phyloP scores from a whole-genome alignment of 306 rosid genomes.

The Gastrolobium bilobum region DNA sequence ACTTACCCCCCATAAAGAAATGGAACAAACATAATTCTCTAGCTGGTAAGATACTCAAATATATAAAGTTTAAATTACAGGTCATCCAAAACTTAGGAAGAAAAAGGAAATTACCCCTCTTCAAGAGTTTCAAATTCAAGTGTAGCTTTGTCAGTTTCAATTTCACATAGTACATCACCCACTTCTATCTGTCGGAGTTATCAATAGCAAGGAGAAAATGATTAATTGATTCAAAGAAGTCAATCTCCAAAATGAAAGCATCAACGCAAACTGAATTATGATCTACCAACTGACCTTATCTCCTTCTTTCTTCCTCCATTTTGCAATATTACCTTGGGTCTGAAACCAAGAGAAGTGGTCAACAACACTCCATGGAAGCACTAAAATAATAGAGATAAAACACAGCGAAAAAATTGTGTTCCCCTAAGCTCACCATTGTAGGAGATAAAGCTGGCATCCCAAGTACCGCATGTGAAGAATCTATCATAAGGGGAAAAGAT shows the following conservation, averaged over 20 bases:
- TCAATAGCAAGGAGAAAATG: slow-evolving; percentile 49
- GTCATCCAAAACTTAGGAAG: slow-evolving; percentile 32
- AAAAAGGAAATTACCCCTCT: slow-evolving; percentile 79
- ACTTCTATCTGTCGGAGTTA: slow-evolving; percentile 79
- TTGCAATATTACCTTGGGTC: slow-evolving; percentile 94
- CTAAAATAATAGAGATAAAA: slow-evolving; percentile 39
- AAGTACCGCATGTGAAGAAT: slow-evolving; percentile 72
- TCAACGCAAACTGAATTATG: slow-evolving; percentile 42
- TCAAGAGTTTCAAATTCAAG: slow-evolving; percentile 96
- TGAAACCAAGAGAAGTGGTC: slow-evolving; percentile 53
- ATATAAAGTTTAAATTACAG: slow-evolving; percentile 31
- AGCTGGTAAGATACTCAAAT: neutral
- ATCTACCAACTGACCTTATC: slow-evolving; percentile 80
- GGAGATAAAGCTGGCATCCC: slow-evolving; percentile 98
- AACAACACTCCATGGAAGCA: slow-evolving; percentile 45
- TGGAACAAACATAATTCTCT: slow-evolving; percentile 26
- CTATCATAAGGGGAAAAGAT: slow-evolving; percentile 52
- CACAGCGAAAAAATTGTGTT: slow-evolving; percentile 18
- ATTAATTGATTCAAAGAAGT: slow-evolving; percentile 41
- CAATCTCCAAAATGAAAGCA: slow-evolving; percentile 40
- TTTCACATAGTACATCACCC: slow-evolving; percentile 94
- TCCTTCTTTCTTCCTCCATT: slow-evolving; percentile 95
- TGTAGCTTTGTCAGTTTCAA: slow-evolving; percentile 98
- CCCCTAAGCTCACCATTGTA: slow-evolving; percentile 82
- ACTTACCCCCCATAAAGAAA: slow-evolving; percentile 15